Evolutionary conservation across 495 filamentous ascomycete species (phyloP).

Genomic region (Penicillium robsamsonii): DNA sequence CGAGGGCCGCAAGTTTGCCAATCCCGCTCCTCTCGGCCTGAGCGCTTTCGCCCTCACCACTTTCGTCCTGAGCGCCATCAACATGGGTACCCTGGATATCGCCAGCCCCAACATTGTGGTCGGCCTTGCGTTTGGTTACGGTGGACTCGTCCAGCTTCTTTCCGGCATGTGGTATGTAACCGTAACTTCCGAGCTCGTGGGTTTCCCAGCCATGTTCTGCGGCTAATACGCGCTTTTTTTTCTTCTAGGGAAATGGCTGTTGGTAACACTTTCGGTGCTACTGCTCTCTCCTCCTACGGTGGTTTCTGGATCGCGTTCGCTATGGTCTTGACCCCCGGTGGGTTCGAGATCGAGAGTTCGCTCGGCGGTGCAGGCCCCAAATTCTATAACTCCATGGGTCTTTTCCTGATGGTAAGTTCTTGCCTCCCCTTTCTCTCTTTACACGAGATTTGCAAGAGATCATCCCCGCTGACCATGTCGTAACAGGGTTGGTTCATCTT

Average conservation of each 20-base stretch:
- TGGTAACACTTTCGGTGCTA: conserved; percentile 97
- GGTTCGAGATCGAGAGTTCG: conserved; percentile 54
- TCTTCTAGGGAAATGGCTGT: conserved; percentile 88
- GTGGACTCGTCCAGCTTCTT: conserved; percentile 86
- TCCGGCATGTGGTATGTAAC: conserved; percentile 94
- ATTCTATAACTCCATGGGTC: conserved; percentile 70
- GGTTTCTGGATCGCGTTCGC: conserved; percentile 96
- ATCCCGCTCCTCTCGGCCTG: conserved; percentile 83
- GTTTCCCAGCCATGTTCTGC: not conserved
- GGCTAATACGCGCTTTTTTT: not conserved
- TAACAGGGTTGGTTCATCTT: conserved; percentile 92
- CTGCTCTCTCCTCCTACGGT: conserved; percentile 92
- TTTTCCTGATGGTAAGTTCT: conserved; percentile 72
- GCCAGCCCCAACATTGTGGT: conserved; percentile 65
- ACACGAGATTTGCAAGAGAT: not conserved
- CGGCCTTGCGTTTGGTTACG: conserved; percentile 71
- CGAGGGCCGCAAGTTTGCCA: conserved; percentile 77
- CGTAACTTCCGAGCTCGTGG: not conserved
- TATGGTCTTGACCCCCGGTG: conserved; percentile 82
- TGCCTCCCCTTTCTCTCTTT: not conserved
- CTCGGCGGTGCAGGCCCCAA: conserved; percentile 22
- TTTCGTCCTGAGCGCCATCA: conserved; percentile 86
- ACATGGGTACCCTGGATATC: conserved; percentile 65
- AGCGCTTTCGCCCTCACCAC: conserved; percentile 93
- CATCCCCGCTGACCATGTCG: not conserved